Base-by-base conservation (phyloP, 768 basidiomycete species). In the Trametes cubensis region DNA sequence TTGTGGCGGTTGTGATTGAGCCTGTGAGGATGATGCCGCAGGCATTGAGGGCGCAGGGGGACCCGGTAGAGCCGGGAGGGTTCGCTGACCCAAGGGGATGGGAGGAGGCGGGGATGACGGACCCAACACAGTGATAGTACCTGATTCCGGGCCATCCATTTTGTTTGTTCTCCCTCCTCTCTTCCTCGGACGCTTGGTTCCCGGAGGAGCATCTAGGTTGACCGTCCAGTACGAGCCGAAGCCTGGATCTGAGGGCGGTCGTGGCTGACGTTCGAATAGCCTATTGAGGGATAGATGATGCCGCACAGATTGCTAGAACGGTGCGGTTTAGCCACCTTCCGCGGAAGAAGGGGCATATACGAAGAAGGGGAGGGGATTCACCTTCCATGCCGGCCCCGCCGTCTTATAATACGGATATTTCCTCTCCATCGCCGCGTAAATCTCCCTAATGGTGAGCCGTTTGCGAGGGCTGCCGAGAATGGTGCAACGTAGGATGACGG, bases 201-300 rank as follows among this genome's bases (percentile, higher is more conserved):
- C 91, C 2, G 90, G 90, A 14, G 90, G 90, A n/a, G 91, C 91
- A 50, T 83, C 73, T 21, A 92, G 79, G 73, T 92, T 92, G n/a
- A 93, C 91, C 39, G 90, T 92, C 91, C 91, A 93, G 70, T 93
- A 92, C 13, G 90, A 92, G 21, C 91, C 91, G 71, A 92, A 91
- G 17, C 91, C 91, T 14, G 91, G 91, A 72, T 92, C 90, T 30
- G 90, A 90, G 11, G 89, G 88, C 8, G 91, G 91, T 52, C 91
- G 83, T 20, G 88, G 87, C 67, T 91, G 89, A 52, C 90, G 83
- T 72, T 93, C 91, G 69, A 93, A 93, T 5, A 93, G 75, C 39
- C 89, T 84, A 74, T 92, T 92, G 53, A 92, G 76, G 13, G 91
- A 92, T 40, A 93, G 79, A 74, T 92, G 91, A 64, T 93, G 91